Evolutionary conservation across 2,329 filamentous ascomycete species (phyloP), one percentile per base, ranked within the genome.

Genomic region (Claviceps maximensis): DNA sequence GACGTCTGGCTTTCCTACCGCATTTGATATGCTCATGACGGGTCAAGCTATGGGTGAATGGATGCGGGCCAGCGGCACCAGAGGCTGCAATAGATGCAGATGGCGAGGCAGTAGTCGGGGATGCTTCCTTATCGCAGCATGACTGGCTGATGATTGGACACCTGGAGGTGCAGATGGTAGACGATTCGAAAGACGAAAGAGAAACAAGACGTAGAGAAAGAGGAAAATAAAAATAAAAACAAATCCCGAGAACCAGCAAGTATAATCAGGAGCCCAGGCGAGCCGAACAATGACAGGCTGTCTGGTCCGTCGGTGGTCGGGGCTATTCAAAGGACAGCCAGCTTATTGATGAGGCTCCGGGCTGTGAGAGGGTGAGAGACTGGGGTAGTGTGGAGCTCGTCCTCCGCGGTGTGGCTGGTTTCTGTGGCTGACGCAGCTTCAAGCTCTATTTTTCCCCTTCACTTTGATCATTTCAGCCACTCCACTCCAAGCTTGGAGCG

Each of bases 11-110:
- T 47, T 27, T 21, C 36, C 36, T 15, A 21, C 45, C 41, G 42
- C 31, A 46, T 40, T 12, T 21, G 44, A 19, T 21, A 31, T 51
- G 27, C 48, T 49, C 54, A 55, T 55, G 36, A 31, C 40, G 29
- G n/a, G 7, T 15, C 27, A 5, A 29, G 25, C 17, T 29, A 38
- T 25, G 29, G n/a, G 7, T 15, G 17, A 5, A 29, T 19, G 12
- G 23, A 38, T 25, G 21, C 25, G 27, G 44, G 13, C 17, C n/a
- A n/a, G 44, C 48, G 17, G 42, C 44, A 31, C 21, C 19, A 36
- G 27, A 36, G 40, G 49, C 49, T 23, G 36, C 46, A 25, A 41
- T 29, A 10, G 44, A 13, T 50, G 27, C 42, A 27, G 21, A 4
- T n/a, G 29, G 25, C 29, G 25, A 15, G 36, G 15, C 3, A 42